A percentile compares a stretch with the other conserved stretches of the same genome.
Conservation (phyloP, 495 filamentous ascomycete genomes). For the Aspergillus egyptiacus region DNA sequence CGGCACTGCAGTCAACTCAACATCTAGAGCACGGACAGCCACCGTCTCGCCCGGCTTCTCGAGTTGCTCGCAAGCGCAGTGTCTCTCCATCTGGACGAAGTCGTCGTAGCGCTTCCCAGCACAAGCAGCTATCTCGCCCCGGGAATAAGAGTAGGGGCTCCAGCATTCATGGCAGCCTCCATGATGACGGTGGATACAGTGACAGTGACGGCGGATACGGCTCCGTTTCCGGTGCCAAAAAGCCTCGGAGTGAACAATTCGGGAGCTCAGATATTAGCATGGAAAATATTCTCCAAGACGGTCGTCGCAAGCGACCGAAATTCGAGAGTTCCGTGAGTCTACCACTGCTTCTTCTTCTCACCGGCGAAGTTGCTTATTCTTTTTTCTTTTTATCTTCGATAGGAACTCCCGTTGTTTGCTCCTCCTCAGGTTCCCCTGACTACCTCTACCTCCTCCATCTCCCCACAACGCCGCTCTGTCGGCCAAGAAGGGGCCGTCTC, state of each 20-base stretch:
- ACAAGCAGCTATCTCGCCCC: conserved; percentile 62
- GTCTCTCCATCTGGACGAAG: conserved; percentile 75
- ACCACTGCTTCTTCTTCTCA: not conserved
- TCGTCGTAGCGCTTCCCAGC: conserved; percentile 72
- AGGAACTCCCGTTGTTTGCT: conserved; percentile 94
- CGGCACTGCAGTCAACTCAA: conserved; percentile 42
- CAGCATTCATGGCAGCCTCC: conserved; percentile 59
- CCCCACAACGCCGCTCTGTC: conserved; percentile 73
- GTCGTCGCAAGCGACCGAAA: conserved; percentile 89
- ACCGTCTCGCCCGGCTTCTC: conserved; percentile 59
- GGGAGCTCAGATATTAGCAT: conserved; percentile 96
- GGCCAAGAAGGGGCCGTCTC: conserved; percentile 54
- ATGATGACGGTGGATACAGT: conserved; percentile 70
- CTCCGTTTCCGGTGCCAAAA: conserved; percentile 63
- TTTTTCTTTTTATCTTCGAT: conserved; percentile 16
- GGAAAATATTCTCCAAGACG: conserved; percentile 96
- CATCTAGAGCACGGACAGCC: conserved; percentile 49
- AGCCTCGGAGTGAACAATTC: conserved; percentile 68
- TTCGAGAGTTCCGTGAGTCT: conserved; percentile 91
- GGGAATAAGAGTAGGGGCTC: conserved; percentile 61
- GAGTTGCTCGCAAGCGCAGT: conserved; percentile 68
- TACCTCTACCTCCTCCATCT: conserved; percentile 85
- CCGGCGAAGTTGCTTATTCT: conserved; percentile 8
- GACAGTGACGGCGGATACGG: conserved; percentile 73
- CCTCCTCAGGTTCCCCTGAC: conserved; percentile 87